Evolutionary conservation across 495 filamentous ascomycete genomes (phyloP), one percentile per base, ranked within the genome.

Genomic region (Podospora sp.): DNA sequence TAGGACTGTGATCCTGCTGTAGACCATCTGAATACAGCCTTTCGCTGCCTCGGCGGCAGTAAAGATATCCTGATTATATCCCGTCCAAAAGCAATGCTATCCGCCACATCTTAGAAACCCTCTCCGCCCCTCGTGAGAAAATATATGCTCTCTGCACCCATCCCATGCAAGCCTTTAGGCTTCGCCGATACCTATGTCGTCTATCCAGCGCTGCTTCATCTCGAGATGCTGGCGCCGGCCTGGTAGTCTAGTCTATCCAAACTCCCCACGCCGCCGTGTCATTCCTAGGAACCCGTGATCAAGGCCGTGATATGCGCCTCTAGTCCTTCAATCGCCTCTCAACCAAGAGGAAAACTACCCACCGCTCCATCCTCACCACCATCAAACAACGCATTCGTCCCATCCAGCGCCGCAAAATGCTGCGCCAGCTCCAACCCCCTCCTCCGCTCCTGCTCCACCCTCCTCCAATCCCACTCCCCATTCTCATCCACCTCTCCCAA

Each of bases 391-490:
- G 69, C 51, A 50, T 82, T 80, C n/a, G 83, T 71, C 11, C 75
- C 80, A 40, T 87, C 84, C 61, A 87, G 73, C 25, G 81, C 77
- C n/a, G 78, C 79, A 66, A 87, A 83, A 71, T 85, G 77, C 57
- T 75, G 72, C 0, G 80, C 84, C 57, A 79, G 77, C 72, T 81
- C 76, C 72, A 84, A 67, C 7, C 84, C 84, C 67, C 76, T 82
- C 61, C 75, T 67, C 40, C 83, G 77, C 69, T 83, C 73, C 3
- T 68, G 63, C 73, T 85, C 84, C 0, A 83, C 76, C 22, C 69
- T 67, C 64, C 71, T 77, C 84, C 84, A 87, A 66, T 84, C 80
- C 83, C 84, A 85, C 66, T 76, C 75, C 0, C 59, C 60, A 12
- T 63, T 61, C 59, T 73, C 70, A n/a, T 70, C 69, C 8, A 68